phyloP scores from a whole-genome alignment of 2,329 filamentous ascomycete genomes.

The Macrophomina pseudophaseolina region DNA sequence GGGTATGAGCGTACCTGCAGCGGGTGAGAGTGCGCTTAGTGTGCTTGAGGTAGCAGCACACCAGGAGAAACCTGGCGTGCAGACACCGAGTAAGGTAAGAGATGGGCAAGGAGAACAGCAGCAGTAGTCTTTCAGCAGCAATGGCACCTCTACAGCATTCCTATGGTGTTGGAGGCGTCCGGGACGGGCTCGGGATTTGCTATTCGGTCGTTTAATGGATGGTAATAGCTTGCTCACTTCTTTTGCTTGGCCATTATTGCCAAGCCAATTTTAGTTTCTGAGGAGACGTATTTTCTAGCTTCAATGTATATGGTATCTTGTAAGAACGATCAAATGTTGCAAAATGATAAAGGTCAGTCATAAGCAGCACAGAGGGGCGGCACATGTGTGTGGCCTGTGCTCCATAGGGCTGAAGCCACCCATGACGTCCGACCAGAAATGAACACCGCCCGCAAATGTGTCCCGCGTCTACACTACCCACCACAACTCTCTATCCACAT shows the following conservation, averaged over 20 bases:
- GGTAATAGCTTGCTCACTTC: background rate
- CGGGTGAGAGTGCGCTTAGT: slow-evolving; percentile 44
- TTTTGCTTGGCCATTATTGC: background rate
- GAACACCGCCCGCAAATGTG: background rate
- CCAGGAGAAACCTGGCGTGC: slow-evolving; percentile 48
- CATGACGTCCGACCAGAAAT: slow-evolving; percentile 23
- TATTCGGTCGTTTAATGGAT: background rate
- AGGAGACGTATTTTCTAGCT: background rate
- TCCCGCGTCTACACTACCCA: slow-evolving; percentile 12
- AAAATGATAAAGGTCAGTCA: too few relatives aligned
- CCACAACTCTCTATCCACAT: background rate
- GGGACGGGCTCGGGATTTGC: background rate
- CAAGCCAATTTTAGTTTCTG: background rate
- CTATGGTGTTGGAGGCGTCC: slow-evolving; percentile 15
- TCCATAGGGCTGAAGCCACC: slow-evolving; percentile 18
- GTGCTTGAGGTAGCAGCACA: slow-evolving; percentile 47
- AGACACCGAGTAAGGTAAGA: slow-evolving; percentile 42
- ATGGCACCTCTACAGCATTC: slow-evolving; percentile 9
- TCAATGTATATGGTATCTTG: background rate
- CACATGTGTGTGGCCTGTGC: slow-evolving; percentile 6
- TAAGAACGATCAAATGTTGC: background rate
- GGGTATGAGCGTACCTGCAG: slow-evolving; percentile 45
- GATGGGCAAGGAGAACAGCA: background rate
- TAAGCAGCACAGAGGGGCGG: background rate
- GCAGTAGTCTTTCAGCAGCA: background rate